phyloP scores from a whole-genome alignment of 2,329 filamentous ascomycete genomes.

The Didymella keratinophila region DNA sequence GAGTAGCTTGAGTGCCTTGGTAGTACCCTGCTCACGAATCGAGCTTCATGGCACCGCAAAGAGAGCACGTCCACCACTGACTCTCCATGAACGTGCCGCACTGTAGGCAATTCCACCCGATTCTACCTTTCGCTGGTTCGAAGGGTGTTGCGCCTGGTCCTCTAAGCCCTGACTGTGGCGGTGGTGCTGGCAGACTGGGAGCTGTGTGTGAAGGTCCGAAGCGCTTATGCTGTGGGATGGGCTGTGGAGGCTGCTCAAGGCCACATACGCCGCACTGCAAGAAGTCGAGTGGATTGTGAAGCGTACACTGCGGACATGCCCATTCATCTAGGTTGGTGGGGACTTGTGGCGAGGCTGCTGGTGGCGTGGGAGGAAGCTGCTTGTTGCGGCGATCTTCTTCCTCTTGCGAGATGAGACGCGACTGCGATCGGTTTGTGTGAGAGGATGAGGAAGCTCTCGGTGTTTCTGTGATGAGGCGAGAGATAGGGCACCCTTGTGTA shows the following conservation, averaged over 20 bases:
- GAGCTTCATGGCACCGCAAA: conserved; percentile 66
- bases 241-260: conserved; percentile 60
- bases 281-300: conserved; percentile 66
- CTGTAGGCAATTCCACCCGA: conserved; percentile 66
- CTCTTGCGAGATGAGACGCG: conserved; percentile 40
- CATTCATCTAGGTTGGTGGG: conserved; percentile 56
- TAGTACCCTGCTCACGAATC: conserved; percentile 30
- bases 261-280: conserved; percentile 68
- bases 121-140: conserved; percentile 54
- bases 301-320: conserved; percentile 68
- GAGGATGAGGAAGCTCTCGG: conserved; percentile 22
- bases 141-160: conserved; percentile 50
- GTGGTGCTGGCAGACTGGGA: conserved; percentile 42
- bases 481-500: conserved; percentile 41
- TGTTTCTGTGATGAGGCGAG: conserved; percentile 43
- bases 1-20: no score
- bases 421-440: conserved; percentile 16
- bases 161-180: conserved; percentile 39
- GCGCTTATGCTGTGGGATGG: conserved; percentile 44
- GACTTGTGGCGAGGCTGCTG: conserved; percentile 32
- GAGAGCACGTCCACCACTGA: conserved; percentile 70
- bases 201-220: conserved; percentile 36
- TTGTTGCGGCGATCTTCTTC: conserved; percentile 39
- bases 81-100: conserved; percentile 71
- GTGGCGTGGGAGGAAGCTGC: conserved; percentile 42